A percentile compares a stretch with the other conserved stretches of the same genome.
Conservation (phyloP, 139 green algal genomes). For the Chlorella sp. region DNA sequence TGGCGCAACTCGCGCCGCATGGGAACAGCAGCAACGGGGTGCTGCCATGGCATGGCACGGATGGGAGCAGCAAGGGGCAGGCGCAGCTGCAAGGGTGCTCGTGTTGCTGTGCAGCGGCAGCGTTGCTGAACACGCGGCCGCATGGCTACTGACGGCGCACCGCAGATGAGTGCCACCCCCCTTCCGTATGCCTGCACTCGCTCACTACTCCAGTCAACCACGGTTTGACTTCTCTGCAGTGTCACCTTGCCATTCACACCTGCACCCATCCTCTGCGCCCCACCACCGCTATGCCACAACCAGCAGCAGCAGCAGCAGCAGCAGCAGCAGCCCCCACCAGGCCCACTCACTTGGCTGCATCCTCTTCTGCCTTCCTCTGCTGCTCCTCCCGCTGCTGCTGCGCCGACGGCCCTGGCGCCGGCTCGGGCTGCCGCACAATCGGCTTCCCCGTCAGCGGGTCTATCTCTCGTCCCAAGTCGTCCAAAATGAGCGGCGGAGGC, state of each 20-base stretch:
- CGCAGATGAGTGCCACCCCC: no score
- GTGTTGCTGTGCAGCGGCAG: background rate
- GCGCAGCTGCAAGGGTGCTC: background rate
- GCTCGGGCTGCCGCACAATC: constrained; percentile 17
- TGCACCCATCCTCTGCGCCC: background rate
- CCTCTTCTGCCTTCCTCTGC: constrained; percentile 22
- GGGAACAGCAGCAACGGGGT: background rate
- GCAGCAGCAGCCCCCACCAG: no score
- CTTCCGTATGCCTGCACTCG: background rate
- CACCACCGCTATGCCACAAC: background rate
- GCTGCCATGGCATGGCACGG: background rate
- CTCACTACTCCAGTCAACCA: background rate
- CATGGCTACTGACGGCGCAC: no score
- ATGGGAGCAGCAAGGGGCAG: background rate
- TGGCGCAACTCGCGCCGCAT: no score
- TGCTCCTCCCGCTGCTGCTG: constrained; percentile 35
- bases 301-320: background rate
- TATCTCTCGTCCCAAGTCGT: constrained; percentile 65
- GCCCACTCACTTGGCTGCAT: constrained; percentile 9
- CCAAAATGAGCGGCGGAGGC: constrained; percentile 56
- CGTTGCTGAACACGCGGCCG: no score
- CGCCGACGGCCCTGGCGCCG: background rate
- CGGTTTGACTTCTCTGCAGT: no score
- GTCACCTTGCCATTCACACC: background rate
- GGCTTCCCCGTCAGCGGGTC: constrained; percentile 38